phyloP scores from a whole-genome alignment of 2,329 filamentous ascomycete genomes.

The Coniella vitis region DNA sequence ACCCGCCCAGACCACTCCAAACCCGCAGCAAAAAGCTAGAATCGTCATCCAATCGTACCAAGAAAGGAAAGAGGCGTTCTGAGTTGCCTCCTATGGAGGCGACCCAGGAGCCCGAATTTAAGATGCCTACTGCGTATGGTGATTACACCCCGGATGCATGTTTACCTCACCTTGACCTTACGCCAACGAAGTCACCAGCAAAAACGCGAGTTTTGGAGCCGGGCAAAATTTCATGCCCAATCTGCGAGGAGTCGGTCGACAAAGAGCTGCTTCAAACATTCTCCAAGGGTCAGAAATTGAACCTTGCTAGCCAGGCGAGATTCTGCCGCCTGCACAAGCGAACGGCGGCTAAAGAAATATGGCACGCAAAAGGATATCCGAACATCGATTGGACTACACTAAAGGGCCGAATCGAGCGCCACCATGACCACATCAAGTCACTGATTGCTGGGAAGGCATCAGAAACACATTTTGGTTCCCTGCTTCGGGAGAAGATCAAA shows the following conservation, averaged over 20 bases:
- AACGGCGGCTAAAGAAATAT: constrained; percentile 42
- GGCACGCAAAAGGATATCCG: constrained; percentile 56
- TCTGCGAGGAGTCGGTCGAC: constrained; percentile 58
- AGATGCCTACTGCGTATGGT: constrained; percentile 10
- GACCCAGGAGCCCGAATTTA: constrained; percentile 9
- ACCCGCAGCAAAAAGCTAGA: not conserved
- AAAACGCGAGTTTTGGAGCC: not conserved
- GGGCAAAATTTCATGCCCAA: constrained; percentile 48
- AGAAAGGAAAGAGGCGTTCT: not conserved
- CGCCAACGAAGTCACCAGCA: not conserved
- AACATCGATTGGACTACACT: constrained; percentile 62
- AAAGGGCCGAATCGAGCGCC: constrained; percentile 47
- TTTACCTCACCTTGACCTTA: constrained; percentile 1
- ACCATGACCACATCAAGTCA: constrained; percentile 48
- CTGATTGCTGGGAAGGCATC: constrained; percentile 49
- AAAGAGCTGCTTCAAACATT: constrained; percentile 46
- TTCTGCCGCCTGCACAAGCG: constrained; percentile 61
- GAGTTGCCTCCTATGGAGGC: not conserved
- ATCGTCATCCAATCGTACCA: not conserved
- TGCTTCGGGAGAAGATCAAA: constrained; percentile 48
- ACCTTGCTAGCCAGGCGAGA: constrained; percentile 49
- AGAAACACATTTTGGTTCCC: constrained; percentile 53
- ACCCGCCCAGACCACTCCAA: constrained; percentile 3
- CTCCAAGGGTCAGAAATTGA: constrained; percentile 40
- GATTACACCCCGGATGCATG: constrained; percentile 4